phyloP scores from a whole-genome alignment of 257 asterid genomes.

The Striga asiatica region DNA sequence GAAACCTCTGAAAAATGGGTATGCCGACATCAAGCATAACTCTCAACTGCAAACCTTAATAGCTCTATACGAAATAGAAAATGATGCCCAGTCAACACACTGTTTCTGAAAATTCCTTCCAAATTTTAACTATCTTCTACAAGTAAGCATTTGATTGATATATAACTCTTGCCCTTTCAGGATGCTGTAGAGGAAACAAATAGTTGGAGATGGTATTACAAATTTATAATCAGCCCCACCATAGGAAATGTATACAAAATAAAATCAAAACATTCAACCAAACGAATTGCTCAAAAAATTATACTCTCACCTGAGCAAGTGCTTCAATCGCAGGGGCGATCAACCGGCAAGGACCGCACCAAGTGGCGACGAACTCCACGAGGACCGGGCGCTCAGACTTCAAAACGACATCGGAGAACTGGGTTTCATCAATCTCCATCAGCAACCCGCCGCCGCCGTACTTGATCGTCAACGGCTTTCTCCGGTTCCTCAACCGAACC shows the following conservation, averaged over 20 bases:
- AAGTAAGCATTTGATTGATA: no score
- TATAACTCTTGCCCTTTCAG: not conserved
- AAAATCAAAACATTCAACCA: not conserved
- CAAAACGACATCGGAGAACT: constrained; percentile 59
- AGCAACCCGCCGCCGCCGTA: constrained; percentile 31
- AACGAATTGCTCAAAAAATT: not conserved
- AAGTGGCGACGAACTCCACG: constrained; percentile 77
- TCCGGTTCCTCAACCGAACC: constrained; percentile 15
- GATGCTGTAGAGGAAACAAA: not conserved
- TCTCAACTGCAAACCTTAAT: not conserved
- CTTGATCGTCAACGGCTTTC: constrained; percentile 23
- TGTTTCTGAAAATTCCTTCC: not conserved
- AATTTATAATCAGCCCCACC: not conserved
- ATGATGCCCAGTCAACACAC: no score
- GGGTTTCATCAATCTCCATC: constrained; percentile 38
- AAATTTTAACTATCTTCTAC: no score
- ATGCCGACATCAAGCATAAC: not conserved
- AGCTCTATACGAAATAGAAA: no score
- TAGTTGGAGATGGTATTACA: no score
- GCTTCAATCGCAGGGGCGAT: constrained; percentile 60
- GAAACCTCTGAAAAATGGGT: not conserved
- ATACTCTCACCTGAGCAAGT: constrained; percentile 69
- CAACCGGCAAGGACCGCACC: constrained; percentile 97
- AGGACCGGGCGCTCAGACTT: constrained; percentile 73
- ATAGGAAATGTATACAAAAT: no score